These are phyloP conservation scores for Comarum palustre DNA, from an alignment of 306 rosid genomes.

Conservation along the genomic window DNA sequence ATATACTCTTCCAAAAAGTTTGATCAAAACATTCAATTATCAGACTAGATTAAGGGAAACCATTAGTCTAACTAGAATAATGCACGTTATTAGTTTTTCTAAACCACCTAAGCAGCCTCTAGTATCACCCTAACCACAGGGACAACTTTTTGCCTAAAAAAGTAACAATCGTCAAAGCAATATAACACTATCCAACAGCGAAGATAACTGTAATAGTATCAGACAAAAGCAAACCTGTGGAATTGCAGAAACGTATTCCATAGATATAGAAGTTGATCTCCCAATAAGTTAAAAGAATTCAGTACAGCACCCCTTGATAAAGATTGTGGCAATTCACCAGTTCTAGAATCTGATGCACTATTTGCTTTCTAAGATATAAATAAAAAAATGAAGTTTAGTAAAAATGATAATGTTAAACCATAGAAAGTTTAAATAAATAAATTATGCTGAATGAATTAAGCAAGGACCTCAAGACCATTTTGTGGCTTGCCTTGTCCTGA, in stretches of 20 bases:
- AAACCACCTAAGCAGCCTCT: no score
- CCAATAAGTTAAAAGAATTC: slow-evolving; percentile 47
- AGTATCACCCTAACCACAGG: neutral
- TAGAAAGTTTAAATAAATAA: slow-evolving; percentile 8
- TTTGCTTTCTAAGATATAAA: slow-evolving; percentile 43
- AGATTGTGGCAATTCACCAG: slow-evolving; percentile 42
- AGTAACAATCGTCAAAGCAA: neutral
- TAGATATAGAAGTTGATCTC: slow-evolving; percentile 71
- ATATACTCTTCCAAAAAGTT: neutral
- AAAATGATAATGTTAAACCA: slow-evolving; percentile 11
- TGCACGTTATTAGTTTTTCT: no score
- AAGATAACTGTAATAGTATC: slow-evolving; percentile 5
- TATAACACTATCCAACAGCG: neutral
- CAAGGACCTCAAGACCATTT: slow-evolving; percentile 70
- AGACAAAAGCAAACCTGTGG: slow-evolving; percentile 60
- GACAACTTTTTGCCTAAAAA: neutral
- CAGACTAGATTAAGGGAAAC: neutral
- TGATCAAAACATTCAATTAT: neutral
- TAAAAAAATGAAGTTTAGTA: slow-evolving; percentile 10
- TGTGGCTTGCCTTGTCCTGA: slow-evolving; percentile 70
- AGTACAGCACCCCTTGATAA: slow-evolving; percentile 46
- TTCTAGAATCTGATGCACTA: slow-evolving; percentile 35
- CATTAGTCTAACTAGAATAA: neutral
- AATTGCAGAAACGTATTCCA: slow-evolving; percentile 74
- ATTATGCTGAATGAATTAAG: slow-evolving; percentile 34